phyloP scores from a whole-genome alignment of 345 rosid species.

The Eucalyptus camaldulensis region DNA sequence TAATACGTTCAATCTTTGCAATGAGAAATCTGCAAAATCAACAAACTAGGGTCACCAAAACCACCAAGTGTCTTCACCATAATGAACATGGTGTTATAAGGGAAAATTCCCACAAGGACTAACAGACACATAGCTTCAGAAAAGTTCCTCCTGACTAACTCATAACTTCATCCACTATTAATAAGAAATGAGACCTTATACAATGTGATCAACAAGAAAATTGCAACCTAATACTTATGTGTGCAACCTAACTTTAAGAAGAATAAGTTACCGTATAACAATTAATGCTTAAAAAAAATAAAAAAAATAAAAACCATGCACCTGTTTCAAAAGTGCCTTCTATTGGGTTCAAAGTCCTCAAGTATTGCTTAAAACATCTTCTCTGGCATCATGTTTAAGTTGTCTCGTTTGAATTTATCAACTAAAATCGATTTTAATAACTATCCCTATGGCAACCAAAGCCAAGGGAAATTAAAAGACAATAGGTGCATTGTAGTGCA shows the following conservation, averaged over 20 bases:
- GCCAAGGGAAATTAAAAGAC: not conserved
- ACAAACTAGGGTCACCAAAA: not conserved
- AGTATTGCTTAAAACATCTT: not conserved
- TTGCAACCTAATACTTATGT: not conserved
- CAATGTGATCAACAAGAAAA: not conserved
- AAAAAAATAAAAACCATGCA: not conserved
- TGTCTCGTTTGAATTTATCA: not conserved
- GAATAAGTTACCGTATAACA: not conserved
- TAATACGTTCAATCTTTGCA: not conserved
- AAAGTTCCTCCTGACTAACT: not conserved
- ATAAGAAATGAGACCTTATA: not conserved
- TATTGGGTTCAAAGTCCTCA: not conserved
- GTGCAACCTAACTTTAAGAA: not conserved
- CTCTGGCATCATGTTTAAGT: not conserved
- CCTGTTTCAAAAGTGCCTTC: not conserved
- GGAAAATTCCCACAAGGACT: not conserved
- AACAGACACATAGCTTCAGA: not conserved
- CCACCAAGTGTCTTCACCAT: not conserved
- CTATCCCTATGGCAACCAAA: not conserved
- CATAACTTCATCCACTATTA: not conserved
- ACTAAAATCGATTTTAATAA: not conserved
- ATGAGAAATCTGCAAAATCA: not conserved
- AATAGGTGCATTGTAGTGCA: not conserved
- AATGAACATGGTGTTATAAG: not conserved
- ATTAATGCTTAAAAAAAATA: not conserved